Evolutionary conservation across 495 filamentous ascomycete genomes (phyloP), one percentile per base, ranked within the genome.

Genomic region (Parathielavia hyrcaniae): DNA sequence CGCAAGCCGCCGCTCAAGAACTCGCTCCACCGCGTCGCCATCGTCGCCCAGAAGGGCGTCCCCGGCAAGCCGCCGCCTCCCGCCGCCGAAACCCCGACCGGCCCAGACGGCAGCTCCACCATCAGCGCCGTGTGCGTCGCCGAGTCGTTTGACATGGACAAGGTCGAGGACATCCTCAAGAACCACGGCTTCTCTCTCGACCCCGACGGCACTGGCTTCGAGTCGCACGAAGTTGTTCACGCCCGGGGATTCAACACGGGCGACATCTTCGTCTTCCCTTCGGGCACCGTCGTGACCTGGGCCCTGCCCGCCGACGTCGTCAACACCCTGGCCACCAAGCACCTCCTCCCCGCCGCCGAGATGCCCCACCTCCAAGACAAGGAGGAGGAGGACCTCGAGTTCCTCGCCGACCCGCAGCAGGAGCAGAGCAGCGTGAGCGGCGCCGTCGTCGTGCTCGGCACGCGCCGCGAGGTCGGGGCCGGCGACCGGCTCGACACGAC

Each of bases 201-300:
- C 82, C 68, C 80, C 68, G 66, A 85, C 70, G 55, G 70, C 17
- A 78, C 77, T 22, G 83, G 80, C 53, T 81, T 89, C 48, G 73
- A 83, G 23, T 70, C 77, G 4, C 75, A 81, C 41, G 83, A 88
- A 66, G 81, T 83, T 19, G 77, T 81, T 12, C 80, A 82, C 61
- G 78, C 78, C 13, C 62, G 79, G 19, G 77, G 77, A 0, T 71
- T 79, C 34, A 82, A 80, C 57, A 68, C 74, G 51, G 91, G 90
- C 13, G 93, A 97, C 69, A 80, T 97, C 14, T 97, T 97, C 62
- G 84, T 98, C n/a, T 98, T 98, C 64, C 90, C 93, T 6, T 96
- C 92, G 1, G 93, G 93, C 4, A 95, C 90, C n/a, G 82, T 97
- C 5, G 93, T 97, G 10, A 82, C 88, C 32, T 98, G 93, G 93